phyloP scores from a whole-genome alignment of 371 early-diverging fungal genomes.

The Paraphysoderma sedebokerense region DNA sequence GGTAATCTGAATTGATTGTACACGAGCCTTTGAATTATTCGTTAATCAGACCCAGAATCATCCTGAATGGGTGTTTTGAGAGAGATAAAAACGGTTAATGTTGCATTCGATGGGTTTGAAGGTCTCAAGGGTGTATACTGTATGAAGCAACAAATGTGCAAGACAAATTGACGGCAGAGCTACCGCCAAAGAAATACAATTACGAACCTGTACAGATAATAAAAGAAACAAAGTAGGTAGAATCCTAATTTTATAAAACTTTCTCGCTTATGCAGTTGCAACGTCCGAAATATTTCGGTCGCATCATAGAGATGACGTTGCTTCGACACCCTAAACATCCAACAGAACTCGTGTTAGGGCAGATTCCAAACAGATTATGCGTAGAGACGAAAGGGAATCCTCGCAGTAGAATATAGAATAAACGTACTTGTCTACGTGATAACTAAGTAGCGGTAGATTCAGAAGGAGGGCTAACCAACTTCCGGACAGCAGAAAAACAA shows the following conservation, averaged over 20 bases:
- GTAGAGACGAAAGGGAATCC: background rate
- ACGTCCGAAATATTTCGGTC: conserved; percentile 89
- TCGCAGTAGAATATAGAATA: background rate
- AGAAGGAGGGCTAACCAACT: conserved; percentile 69
- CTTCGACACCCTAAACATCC: conserved; percentile 40
- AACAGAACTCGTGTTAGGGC: background rate
- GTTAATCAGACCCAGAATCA: conserved; percentile 47
- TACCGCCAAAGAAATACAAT: background rate
- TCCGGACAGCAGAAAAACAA: conserved; percentile 65
- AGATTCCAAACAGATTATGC: background rate
- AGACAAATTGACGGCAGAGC: background rate
- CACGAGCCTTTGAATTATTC: conserved; percentile 17
- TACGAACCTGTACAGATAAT: conserved; percentile 52
- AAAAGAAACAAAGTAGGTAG: conserved; percentile 84
- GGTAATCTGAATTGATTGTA: no score
- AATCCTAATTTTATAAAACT: conserved; percentile 88
- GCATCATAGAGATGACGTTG: conserved; percentile 84
- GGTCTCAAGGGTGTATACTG: background rate
- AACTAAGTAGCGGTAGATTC: conserved; percentile 71
- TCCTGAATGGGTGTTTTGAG: conserved; percentile 9
- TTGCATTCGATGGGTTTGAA: background rate
- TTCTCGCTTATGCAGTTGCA: conserved; percentile 78
- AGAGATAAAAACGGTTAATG: background rate
- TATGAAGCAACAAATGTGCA: background rate
- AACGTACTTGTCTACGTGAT: conserved; percentile 66